A percentile compares a stretch with the other conserved stretches of the same genome.
These are phyloP conservation scores for Xylariales sp. DNA, from an alignment of 2,329 filamentous ascomycete genomes.

Conservation along the genomic window DNA sequence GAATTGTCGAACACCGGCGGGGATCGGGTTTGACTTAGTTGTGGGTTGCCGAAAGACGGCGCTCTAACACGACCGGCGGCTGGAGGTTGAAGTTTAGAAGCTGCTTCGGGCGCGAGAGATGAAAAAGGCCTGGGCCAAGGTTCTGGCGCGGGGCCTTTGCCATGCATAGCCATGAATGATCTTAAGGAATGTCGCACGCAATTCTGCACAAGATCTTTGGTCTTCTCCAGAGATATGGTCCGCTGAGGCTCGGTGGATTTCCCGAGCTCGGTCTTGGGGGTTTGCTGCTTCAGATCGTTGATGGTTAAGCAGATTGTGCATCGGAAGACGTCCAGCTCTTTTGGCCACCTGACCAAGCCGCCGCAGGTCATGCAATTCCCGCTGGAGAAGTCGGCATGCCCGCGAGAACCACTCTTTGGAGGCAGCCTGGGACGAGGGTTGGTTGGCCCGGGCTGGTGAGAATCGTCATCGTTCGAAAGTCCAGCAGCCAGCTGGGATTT, in stretches of 20 bases:
- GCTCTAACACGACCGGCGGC: slow-evolving; percentile 15
- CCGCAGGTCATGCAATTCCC: slow-evolving; percentile 85
- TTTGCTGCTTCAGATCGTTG: slow-evolving; percentile 63
- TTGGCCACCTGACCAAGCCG: slow-evolving; percentile 75
- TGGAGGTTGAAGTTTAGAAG: slow-evolving; percentile 12
- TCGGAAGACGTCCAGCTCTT: slow-evolving; percentile 67
- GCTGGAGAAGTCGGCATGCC: slow-evolving; percentile 51
- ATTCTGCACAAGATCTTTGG: slow-evolving; percentile 43
- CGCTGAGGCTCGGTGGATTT: not conserved
- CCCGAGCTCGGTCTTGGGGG: slow-evolving; percentile 1
- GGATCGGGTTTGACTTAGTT: slow-evolving; percentile 16
- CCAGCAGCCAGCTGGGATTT: slow-evolving; percentile 26
- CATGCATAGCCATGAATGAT: slow-evolving; percentile 16
- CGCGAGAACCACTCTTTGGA: slow-evolving; percentile 20
- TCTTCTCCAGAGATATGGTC: slow-evolving; percentile 55
- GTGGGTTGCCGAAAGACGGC: slow-evolving; percentile 16
- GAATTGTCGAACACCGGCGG: slow-evolving; percentile 30
- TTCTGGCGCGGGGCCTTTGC: slow-evolving; percentile 9
- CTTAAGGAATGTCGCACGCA: slow-evolving; percentile 34
- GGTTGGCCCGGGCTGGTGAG: slow-evolving; percentile 21
- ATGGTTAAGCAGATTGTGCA: slow-evolving; percentile 82
- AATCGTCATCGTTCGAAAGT: slow-evolving; percentile 41
- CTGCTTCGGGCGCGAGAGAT: slow-evolving; percentile 14
- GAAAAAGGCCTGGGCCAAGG: slow-evolving; percentile 9
- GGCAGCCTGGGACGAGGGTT: slow-evolving; percentile 24